These are phyloP conservation scores for Arthrinium puccinioides DNA, from an alignment of 2,329 filamentous ascomycete species.

Conservation along the genomic window DNA sequence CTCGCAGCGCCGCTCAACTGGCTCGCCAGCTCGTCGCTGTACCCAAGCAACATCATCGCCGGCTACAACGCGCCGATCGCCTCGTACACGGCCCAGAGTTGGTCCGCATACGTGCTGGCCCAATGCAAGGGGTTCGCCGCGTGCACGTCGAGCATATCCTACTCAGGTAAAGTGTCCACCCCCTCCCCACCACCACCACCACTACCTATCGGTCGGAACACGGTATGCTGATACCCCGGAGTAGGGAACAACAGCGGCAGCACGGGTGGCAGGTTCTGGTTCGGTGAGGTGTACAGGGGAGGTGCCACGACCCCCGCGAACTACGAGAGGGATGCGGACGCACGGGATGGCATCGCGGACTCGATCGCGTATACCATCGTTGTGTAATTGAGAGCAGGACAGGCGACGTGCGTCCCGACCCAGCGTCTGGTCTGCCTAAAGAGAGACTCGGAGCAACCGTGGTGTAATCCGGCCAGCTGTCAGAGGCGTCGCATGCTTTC, in stretches of 20 bases:
- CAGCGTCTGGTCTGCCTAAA: neutral
- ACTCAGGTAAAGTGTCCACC: neutral
- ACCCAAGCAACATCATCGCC: conserved; percentile 3
- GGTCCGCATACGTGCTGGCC: conserved; percentile 1
- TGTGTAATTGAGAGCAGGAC: neutral
- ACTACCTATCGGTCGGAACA: neutral
- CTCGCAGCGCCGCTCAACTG: conserved; percentile 2
- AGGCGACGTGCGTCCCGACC: neutral
- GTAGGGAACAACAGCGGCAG: neutral
- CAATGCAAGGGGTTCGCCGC: neutral
- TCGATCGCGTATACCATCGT: conserved; percentile 3
- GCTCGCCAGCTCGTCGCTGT: neutral
- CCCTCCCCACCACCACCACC: neutral
- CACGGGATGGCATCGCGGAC: neutral
- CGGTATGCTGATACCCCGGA: neutral
- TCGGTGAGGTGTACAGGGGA: conserved; percentile 2
- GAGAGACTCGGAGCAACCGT: neutral
- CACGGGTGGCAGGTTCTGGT: conserved; percentile 3
- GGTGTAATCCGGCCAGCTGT: neutral
- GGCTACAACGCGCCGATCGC: neutral
- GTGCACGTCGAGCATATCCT: conserved; percentile 1
- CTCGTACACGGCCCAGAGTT: conserved; percentile 2
- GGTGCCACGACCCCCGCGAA: conserved; percentile 1
- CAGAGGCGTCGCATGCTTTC: neutral
- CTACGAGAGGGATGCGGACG: neutral